phyloP scores from a whole-genome alignment of 768 basidiomycete species.

The Lepiota brunneoincarnata region DNA sequence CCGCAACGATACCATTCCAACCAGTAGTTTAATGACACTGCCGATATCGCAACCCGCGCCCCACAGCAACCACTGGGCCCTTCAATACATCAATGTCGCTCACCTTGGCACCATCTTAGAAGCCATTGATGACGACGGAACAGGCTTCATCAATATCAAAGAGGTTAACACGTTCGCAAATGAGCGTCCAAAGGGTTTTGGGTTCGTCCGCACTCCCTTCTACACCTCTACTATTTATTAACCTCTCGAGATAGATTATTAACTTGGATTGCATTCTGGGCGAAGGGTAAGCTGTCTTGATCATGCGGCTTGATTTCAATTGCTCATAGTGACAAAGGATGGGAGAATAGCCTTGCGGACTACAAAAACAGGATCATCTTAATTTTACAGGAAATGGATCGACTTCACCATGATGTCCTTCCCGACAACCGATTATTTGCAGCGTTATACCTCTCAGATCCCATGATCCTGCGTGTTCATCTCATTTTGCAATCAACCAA shows the following conservation, averaged over 20 bases:
- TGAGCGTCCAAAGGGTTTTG: conserved; percentile 27
- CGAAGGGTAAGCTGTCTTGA: conserved; percentile 14
- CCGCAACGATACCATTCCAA: too few relatives aligned
- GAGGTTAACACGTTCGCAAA: conserved; percentile 32
- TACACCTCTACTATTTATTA: not conserved
- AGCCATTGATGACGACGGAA: conserved; percentile 39
- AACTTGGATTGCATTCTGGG: conserved; percentile 25
- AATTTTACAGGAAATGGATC: conserved; percentile 15
- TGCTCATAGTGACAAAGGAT: not conserved
- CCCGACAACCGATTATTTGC: conserved; percentile 15
- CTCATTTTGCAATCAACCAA: conserved; percentile 17
- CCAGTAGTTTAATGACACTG: conserved; percentile 27
- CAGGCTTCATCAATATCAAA: conserved; percentile 33
- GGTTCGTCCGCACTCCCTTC: conserved; percentile 15
- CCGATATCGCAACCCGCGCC: not conserved
- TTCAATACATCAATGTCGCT: conserved; percentile 29
- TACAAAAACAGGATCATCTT: conserved; percentile 17
- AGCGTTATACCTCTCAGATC: conserved; percentile 10
- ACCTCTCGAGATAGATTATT: not conserved
- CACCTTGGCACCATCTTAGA: conserved; percentile 33
- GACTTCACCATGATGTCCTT: conserved; percentile 1
- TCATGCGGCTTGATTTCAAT: not conserved
- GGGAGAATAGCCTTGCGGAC: conserved; percentile 17
- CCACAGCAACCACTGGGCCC: conserved; percentile 24
- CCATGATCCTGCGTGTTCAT: conserved; percentile 9